Conservation (phyloP, 2,329 filamentous ascomycete species). For the Xylariales sp. region DNA sequence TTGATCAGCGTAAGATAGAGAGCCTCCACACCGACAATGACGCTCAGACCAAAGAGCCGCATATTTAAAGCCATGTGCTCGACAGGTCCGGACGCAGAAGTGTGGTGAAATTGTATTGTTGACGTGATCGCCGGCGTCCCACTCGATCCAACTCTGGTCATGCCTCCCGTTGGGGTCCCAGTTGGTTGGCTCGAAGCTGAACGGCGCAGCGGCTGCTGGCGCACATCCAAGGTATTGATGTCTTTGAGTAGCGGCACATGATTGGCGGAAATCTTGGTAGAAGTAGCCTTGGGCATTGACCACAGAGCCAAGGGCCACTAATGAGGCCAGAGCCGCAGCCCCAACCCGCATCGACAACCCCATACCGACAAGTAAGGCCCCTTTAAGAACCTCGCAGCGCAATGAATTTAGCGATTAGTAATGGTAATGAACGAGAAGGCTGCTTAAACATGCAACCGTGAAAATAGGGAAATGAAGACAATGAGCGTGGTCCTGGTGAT, state of each 20-base stretch:
- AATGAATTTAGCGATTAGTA: background rate
- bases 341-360: constrained; percentile 34
- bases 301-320: constrained; percentile 37
- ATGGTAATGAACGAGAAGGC: background rate
- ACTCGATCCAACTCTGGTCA: constrained; percentile 42
- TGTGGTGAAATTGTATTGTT: constrained; percentile 47
- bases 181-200: constrained; percentile 35
- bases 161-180: constrained; percentile 33
- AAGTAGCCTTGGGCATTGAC: constrained; percentile 38
- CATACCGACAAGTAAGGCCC: constrained; percentile 39
- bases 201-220: constrained; percentile 18
- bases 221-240: constrained; percentile 41
- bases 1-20: constrained; percentile 31
- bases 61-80: constrained; percentile 47
- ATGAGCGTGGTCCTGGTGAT: constrained; percentile 25
- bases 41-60: constrained; percentile 38
- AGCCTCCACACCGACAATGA: constrained; percentile 44
- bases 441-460: background rate
- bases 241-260: constrained; percentile 23
- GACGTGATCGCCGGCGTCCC: constrained; percentile 37
- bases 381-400: constrained; percentile 4
- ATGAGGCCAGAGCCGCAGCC: constrained; percentile 39
- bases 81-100: constrained; percentile 44
- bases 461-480: constrained; percentile 29
- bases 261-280: constrained; percentile 26